A percentile compares a stretch with the other conserved stretches of the same genome.
phyloP scores from a whole-genome alignment of 352 stramenopile genomes.

The Thalassiosira livingstoniorum region DNA sequence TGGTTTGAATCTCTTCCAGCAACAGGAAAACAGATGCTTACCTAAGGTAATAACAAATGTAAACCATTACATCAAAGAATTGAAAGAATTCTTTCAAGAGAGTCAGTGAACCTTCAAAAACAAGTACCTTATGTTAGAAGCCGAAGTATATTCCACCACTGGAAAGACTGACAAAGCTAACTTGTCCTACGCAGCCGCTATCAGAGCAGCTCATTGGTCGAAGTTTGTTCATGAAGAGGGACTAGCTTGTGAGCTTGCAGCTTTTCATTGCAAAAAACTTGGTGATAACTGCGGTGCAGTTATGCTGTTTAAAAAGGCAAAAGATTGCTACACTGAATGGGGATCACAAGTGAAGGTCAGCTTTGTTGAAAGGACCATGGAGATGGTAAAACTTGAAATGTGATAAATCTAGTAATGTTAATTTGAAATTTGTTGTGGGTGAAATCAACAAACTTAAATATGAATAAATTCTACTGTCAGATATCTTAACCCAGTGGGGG shows the following conservation, averaged over 20 bases:
- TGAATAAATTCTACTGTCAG: too few species aligned
- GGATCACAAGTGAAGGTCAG: constrained; percentile 32
- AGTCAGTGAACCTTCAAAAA: constrained; percentile 46
- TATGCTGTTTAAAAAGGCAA: constrained; percentile 23
- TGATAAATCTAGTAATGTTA: too few species aligned
- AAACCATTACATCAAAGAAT: constrained; percentile 17
- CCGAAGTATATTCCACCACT: constrained; percentile 30
- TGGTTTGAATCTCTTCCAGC: constrained; percentile 36
- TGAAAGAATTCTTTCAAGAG: constrained; percentile 3
- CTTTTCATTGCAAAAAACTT: constrained; percentile 40
- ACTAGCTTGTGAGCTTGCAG: constrained; percentile 50
- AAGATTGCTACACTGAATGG: constrained; percentile 44
- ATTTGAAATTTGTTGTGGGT: too few species aligned
- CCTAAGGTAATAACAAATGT: constrained; percentile 15
- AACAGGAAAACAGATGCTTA: constrained; percentile 11
- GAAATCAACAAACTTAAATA: too few species aligned
- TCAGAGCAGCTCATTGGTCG: constrained; percentile 34
- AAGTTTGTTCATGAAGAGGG: constrained; percentile 54
- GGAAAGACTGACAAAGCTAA: constrained; percentile 40
- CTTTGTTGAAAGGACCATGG: too few species aligned
- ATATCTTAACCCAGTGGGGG: too few species aligned
- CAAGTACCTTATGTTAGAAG: constrained; percentile 47
- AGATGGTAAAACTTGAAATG: too few species aligned
- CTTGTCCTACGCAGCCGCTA: constrained; percentile 35
- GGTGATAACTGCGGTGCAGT: constrained; percentile 18